A percentile compares a stretch with the other conserved stretches of the same genome.
Conservation (phyloP, 805 yeast species). For the Hanseniaspora singularis region DNA sequence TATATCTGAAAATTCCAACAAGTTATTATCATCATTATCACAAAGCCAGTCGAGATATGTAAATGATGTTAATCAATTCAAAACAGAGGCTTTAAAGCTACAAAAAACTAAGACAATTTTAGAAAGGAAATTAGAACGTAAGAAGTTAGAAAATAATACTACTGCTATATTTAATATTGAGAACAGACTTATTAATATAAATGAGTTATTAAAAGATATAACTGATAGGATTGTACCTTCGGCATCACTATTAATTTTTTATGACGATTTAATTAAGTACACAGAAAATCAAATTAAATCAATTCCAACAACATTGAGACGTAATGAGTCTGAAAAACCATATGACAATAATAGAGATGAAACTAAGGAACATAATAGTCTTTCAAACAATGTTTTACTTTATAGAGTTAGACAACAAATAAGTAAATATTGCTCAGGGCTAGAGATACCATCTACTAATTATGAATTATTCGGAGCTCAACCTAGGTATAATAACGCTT, state of each 20-base stretch:
- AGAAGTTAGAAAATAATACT: neutral
- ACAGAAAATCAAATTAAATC: conserved; percentile 18
- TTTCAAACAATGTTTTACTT: too few relatives aligned
- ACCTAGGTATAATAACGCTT: too few relatives aligned
- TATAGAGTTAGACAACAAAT: neutral
- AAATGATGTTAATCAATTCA: neutral
- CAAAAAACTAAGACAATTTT: neutral
- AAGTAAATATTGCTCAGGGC: neutral
- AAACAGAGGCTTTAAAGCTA: neutral
- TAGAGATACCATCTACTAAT: neutral
- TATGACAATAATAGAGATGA: conserved; percentile 6
- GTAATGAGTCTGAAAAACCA: too few relatives aligned
- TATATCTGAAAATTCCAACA: too few relatives aligned
- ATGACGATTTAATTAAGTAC: neutral
- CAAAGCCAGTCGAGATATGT: neutral
- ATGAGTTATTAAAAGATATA: neutral
- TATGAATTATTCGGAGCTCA: neutral
- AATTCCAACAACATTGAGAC: too few relatives aligned
- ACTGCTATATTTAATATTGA: neutral
- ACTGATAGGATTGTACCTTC: neutral
- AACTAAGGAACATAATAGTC: neutral
- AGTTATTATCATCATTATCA: neutral
- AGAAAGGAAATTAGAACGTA: conserved; percentile 3
- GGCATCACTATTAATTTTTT: neutral
- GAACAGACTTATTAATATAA: neutral